Evolutionary conservation across 345 rosid species (phyloP).

Genomic region (Gossypium ekmanianum): DNA sequence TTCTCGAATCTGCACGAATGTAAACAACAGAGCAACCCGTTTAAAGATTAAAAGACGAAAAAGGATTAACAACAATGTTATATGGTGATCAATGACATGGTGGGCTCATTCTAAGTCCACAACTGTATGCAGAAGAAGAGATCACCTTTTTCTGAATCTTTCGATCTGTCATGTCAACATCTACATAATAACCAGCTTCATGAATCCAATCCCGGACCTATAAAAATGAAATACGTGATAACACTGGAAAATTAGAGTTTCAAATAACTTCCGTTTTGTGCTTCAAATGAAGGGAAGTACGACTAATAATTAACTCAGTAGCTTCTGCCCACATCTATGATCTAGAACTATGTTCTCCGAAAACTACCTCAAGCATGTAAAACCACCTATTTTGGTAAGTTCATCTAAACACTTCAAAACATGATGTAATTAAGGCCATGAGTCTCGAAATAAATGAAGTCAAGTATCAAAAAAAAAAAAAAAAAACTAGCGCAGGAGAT

Average conservation of each 20-base stretch:
- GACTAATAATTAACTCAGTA: neutral
- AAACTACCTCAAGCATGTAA: neutral
- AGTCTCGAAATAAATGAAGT: neutral
- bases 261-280: neutral
- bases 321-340: neutral
- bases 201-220: constrained; percentile 67
- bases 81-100: too few relatives aligned
- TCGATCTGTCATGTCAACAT: constrained; percentile 72
- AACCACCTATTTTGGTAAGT: neutral
- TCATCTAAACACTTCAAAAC: neutral
- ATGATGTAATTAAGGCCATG: neutral
- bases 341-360: neutral
- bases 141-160: constrained; percentile 89
- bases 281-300: neutral
- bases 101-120: neutral
- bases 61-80: neutral
- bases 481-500: neutral
- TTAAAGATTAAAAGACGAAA: neutral
- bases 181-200: constrained; percentile 71
- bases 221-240: constrained; percentile 10
- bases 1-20: constrained; percentile 64
- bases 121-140: neutral
- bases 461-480: neutral
- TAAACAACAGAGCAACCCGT: neutral
- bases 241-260: neutral